phyloP scores from a whole-genome alignment of 768 basidiomycete genomes.

The Candolleomyces aberdarensis region DNA sequence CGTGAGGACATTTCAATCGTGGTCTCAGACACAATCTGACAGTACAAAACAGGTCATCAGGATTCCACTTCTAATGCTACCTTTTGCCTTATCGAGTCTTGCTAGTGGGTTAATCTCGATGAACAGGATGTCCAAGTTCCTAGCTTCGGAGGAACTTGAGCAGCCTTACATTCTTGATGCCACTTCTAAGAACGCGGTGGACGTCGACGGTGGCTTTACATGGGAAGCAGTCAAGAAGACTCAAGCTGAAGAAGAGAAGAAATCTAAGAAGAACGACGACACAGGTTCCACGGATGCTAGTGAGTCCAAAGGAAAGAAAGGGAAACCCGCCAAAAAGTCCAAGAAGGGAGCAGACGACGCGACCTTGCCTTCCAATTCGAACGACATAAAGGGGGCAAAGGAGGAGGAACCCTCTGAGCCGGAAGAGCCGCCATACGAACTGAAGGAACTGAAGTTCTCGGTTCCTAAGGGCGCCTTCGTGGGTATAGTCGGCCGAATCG shows the following conservation, averaged over 20 bases:
- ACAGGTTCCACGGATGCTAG: constrained; percentile 5
- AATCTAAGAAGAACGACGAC: constrained; percentile 12
- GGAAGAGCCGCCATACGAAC: constrained; percentile 48
- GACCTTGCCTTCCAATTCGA: background rate
- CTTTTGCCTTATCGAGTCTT: constrained; percentile 46
- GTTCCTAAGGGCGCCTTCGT: constrained; percentile 58
- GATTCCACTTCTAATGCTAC: constrained; percentile 54
- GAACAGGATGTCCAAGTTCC: constrained; percentile 43
- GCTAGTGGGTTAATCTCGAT: constrained; percentile 51
- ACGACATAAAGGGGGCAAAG: constrained; percentile 6
- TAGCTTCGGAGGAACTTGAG: constrained; percentile 53
- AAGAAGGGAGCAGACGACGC: constrained; percentile 1
- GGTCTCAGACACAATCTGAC: background rate
- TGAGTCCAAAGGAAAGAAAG: constrained; percentile 17
- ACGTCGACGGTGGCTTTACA: constrained; percentile 47
- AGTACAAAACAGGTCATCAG: constrained; percentile 46
- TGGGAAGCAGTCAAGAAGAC: constrained; percentile 39
- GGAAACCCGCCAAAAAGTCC: constrained; percentile 15
- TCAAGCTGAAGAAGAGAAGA: constrained; percentile 13
- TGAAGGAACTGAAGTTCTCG: constrained; percentile 43
- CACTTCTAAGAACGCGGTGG: constrained; percentile 35
- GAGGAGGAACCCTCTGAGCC: constrained; percentile 8
- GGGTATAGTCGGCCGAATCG: constrained; percentile 64
- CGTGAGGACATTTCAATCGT: constrained; percentile 22
- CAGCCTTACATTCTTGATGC: constrained; percentile 43